These are phyloP conservation scores for Arctium minus DNA, from an alignment of 129 eudicot genomes.

Conservation along the genomic window DNA sequence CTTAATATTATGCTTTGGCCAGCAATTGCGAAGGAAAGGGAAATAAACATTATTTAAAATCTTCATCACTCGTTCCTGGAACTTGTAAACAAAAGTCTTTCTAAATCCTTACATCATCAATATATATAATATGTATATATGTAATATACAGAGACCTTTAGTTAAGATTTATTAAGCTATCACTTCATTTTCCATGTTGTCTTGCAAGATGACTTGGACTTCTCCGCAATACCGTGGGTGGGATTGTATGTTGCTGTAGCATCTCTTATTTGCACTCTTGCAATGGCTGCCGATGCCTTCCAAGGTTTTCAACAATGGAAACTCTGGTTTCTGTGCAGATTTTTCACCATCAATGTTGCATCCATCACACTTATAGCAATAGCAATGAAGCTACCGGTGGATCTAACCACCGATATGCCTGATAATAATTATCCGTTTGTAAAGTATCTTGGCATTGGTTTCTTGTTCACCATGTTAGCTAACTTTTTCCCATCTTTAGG, in stretches of 20 bases:
- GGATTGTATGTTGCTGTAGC: constrained; percentile 41
- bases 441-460: neutral
- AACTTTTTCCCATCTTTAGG: constrained; percentile 31
- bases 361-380: constrained; percentile 39
- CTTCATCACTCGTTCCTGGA: neutral
- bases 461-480: constrained; percentile 20
- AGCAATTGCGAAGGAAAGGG: neutral
- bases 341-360: constrained; percentile 35
- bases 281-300: constrained; percentile 34
- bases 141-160: neutral
- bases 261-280: constrained; percentile 32
- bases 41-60: neutral
- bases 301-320: constrained; percentile 26
- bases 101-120: neutral
- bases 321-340: constrained; percentile 38
- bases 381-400: constrained; percentile 38
- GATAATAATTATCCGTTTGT: neutral
- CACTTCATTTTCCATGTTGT: neutral
- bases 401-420: constrained; percentile 7
- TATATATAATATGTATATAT: no score
- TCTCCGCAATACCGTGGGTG: constrained; percentile 38
- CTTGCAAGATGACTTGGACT: neutral
- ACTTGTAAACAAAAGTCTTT: neutral
- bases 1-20: neutral
- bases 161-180: neutral